Evolutionary conservation across 768 basidiomycete genomes (phyloP), one percentile per base, ranked within the genome.

Genomic region (Russula brevipes): DNA sequence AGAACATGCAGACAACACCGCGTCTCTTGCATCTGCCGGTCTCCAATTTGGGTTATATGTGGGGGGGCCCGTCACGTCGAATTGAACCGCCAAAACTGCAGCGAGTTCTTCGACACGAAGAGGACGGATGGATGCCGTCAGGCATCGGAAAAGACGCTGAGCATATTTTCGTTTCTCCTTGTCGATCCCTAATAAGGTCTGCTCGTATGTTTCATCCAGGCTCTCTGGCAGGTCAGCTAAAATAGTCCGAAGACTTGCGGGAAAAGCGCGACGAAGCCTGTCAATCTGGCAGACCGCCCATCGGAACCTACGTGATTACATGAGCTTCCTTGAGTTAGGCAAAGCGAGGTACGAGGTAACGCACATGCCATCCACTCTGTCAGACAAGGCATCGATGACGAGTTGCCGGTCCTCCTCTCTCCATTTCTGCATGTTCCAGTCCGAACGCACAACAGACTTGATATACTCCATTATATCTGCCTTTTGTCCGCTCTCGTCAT

Each of bases 221-320:
- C 33, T 52, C 14, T 44, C 8, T 0, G 61, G 61, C 2, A 62
- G 14, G 4, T 57, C 35, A 0, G 24, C 4, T 10, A 57, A 31
- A 17, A 42, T 19, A 3, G 2, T 4, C 24, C 36, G 19, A 30
- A 62, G 57, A 24, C 56, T 47, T 2, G 42, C 19, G 2, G 61
- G 44, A 4, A 57, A 45, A 16, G 11, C 30, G 3, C 35, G 31
- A 38, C 61, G 50, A 10, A 62, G 9, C 6, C 1, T 16, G 0
- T 39, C 56, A 3, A 62, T 4, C 16, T 62, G 61, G 19, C 61
- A 62, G 3, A n/a, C 17, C 0, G 52, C 56, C 47, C 50, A 62
- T 52, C 49, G 8, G 4, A 62, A 62, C 61, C 61, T 62, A 8
- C 6, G 12, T 14, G 12, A 14, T 10, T 5, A 49, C 10, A 2